A percentile compares a stretch with the other conserved stretches of the same genome.
Evolutionary conservation across 2,329 filamentous ascomycete species (phyloP).

Genomic region (Sphaerulina vaccinii): DNA sequence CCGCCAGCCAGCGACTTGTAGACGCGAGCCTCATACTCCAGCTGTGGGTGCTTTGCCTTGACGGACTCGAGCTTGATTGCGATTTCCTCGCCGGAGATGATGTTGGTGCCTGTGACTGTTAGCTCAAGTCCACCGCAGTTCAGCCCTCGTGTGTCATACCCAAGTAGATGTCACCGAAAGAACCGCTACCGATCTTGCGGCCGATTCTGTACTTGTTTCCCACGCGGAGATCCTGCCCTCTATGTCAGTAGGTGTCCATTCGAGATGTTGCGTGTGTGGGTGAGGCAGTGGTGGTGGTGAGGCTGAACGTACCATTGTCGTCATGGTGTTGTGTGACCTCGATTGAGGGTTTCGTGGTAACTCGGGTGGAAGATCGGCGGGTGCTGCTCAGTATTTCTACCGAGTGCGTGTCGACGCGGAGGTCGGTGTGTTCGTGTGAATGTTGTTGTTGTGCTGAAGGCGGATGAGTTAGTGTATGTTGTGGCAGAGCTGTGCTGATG

Average conservation of each 20-base stretch:
- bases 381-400: constrained; percentile 32
- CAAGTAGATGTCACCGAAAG: constrained; percentile 97
- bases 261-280: constrained; percentile 29
- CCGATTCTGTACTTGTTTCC: constrained; percentile 99
- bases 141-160: constrained; percentile 50
- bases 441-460: not conserved
- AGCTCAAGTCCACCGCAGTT: not conserved
- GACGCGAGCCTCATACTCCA: constrained; percentile 97
- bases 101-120: constrained; percentile 75
- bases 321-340: constrained; percentile 49
- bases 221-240: constrained; percentile 86
- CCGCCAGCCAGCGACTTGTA: constrained; percentile 87
- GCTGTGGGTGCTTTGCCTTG: constrained; percentile 98
- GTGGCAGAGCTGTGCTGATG: constrained; percentile 1
- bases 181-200: constrained; percentile 96
- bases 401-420: constrained; percentile 20
- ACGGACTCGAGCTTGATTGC: constrained; percentile 99
- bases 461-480: not conserved
- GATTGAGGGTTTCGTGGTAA: constrained; percentile 22
- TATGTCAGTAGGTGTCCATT: constrained; percentile 36
- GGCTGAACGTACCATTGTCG: constrained; percentile 60
- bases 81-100: constrained; percentile 98
- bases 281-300: constrained; percentile 17
- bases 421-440: not conserved
- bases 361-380: constrained; percentile 16